Percentiles rank a stretch among this genome's conserved stretches.
phyloP scores from a whole-genome alignment of 495 filamentous ascomycete species.

The Margaritispora aquatica region DNA sequence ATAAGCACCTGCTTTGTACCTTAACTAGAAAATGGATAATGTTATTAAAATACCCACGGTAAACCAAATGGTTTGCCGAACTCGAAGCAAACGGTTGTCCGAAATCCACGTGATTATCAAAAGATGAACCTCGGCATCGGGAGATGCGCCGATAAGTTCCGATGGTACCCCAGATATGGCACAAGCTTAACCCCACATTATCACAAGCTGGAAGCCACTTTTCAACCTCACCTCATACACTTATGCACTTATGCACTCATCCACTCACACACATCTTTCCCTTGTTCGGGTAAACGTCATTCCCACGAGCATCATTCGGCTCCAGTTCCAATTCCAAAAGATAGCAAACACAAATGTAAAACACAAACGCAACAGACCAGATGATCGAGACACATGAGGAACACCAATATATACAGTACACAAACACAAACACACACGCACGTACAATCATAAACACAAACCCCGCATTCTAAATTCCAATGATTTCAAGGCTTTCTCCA shows the following conservation, averaged over 20 bases:
- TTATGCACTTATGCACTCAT: background rate
- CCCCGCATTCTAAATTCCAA: background rate
- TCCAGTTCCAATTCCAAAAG: background rate
- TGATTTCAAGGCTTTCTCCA: background rate
- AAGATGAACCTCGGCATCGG: background rate
- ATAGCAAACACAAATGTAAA: background rate
- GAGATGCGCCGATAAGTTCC: background rate
- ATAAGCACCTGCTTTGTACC: too few species aligned
- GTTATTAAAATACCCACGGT: too few species aligned
- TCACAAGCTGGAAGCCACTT: background rate
- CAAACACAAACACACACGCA: too few species aligned
- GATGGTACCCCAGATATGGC: background rate
- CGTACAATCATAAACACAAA: too few species aligned
- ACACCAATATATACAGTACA: background rate
- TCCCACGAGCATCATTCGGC: background rate
- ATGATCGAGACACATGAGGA: background rate
- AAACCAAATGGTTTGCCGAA: too few species aligned
- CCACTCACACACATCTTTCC: too few species aligned
- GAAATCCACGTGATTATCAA: background rate
- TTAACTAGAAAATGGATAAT: too few species aligned
- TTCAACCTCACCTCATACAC: background rate
- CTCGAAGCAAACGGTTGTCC: background rate
- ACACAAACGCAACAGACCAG: background rate
- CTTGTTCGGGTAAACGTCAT: background rate
- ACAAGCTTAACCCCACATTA: background rate